Conservation (phyloP, 2,329 filamentous ascomycete genomes). For the Huntiella abstrusa region DNA sequence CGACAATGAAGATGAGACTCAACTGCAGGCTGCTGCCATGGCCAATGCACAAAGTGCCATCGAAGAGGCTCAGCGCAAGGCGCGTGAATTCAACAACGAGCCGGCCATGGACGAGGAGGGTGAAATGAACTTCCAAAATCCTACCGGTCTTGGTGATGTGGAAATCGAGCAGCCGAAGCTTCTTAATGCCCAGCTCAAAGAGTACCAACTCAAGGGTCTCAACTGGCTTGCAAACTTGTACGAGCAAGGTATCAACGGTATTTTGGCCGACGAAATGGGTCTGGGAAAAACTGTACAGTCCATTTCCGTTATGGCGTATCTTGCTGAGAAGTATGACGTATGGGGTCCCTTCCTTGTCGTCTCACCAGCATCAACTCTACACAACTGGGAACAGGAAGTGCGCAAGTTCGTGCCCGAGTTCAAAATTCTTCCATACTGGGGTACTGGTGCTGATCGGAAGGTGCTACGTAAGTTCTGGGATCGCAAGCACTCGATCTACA, state of each 20-base stretch:
- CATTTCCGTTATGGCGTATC: constrained; percentile 97
- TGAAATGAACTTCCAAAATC: constrained; percentile 99
- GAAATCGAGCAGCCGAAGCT: constrained; percentile 89
- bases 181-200: constrained; percentile 84
- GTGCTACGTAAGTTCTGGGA: constrained; percentile 98
- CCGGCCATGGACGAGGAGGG: constrained; percentile 66
- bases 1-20: constrained; percentile 79
- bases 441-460: constrained; percentile 81
- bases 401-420: constrained; percentile 83
- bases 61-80: constrained; percentile 82
- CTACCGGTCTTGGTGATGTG: constrained; percentile 81
- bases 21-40: constrained; percentile 65
- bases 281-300: constrained; percentile 98
- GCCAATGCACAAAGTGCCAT: constrained; percentile 94
- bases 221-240: constrained; percentile 99
- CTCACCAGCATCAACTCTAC: constrained; percentile 82
- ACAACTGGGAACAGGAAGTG: constrained; percentile 99
- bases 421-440: constrained; percentile 96
- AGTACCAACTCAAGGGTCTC: constrained; percentile 96
- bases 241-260: constrained; percentile 98
- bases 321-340: constrained; percentile 92
- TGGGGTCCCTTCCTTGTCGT: constrained; percentile 97
- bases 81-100: constrained; percentile 76
- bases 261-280: constrained; percentile 97
- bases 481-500: constrained; percentile 90